Percentiles rank a stretch among this genome's conserved stretches.
phyloP scores from a whole-genome alignment of 1,139 yeast genomes.

The Zhuliangozyma blackwelliae region DNA sequence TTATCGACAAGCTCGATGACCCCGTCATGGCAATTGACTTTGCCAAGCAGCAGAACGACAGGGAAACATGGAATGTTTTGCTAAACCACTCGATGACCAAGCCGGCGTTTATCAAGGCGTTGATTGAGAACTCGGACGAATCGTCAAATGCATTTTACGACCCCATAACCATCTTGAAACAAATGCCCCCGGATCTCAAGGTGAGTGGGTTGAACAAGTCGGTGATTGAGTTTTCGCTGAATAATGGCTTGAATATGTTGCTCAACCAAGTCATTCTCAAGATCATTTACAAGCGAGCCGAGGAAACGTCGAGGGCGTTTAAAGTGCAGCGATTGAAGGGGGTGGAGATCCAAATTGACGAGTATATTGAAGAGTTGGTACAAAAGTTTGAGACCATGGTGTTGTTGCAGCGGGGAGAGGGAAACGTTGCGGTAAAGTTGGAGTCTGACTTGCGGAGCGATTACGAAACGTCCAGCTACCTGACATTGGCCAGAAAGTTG shows the following conservation, averaged over 20 bases:
- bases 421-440: slow-evolving; percentile 2
- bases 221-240: slow-evolving; percentile 58
- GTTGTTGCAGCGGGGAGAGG: not conserved
- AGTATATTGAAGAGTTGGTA: slow-evolving; percentile 14
- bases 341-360: slow-evolving; percentile 27
- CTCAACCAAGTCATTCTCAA: slow-evolving; percentile 58
- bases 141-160: slow-evolving; percentile 48
- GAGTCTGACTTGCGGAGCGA: slow-evolving; percentile 4
- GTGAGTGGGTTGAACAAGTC: slow-evolving; percentile 65
- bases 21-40: slow-evolving; percentile 79
- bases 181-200: slow-evolving; percentile 58
- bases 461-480: too few relatives aligned
- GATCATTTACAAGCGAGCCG: slow-evolving; percentile 60
- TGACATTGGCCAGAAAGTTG: too few relatives aligned
- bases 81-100: slow-evolving; percentile 66
- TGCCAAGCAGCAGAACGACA: slow-evolving; percentile 68
- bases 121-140: slow-evolving; percentile 68
- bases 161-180: slow-evolving; percentile 61
- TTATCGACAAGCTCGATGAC: slow-evolving; percentile 72
- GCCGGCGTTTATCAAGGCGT: slow-evolving; percentile 69
- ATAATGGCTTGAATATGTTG: slow-evolving; percentile 56
- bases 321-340: slow-evolving; percentile 41
- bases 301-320: slow-evolving; percentile 35
- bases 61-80: slow-evolving; percentile 75
- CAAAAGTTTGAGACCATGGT: slow-evolving; percentile 23